Percentiles rank a stretch among this genome's conserved stretches.
Evolutionary conservation across 2,329 filamentous ascomycete species (phyloP).

Genomic region (Hypoxylon sp.): DNA sequence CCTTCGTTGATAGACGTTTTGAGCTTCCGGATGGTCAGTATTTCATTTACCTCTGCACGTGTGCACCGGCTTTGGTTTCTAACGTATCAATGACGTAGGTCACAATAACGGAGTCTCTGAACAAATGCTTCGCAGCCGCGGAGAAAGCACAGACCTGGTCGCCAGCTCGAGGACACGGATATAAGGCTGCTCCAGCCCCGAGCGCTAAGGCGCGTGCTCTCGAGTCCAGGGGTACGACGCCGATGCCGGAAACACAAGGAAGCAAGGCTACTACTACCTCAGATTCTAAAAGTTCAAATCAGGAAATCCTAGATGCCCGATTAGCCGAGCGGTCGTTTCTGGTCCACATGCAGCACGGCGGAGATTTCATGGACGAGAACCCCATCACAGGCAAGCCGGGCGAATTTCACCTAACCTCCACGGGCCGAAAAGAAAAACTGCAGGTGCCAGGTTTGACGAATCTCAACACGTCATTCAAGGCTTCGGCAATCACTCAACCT

Average conservation of each 20-base stretch:
- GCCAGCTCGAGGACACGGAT: slow-evolving; percentile 62
- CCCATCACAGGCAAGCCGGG: slow-evolving; percentile 72
- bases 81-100: slow-evolving; percentile 51
- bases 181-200: slow-evolving; percentile 51
- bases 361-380: slow-evolving; percentile 74
- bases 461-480: slow-evolving; percentile 42
- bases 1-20: slow-evolving; percentile 68
- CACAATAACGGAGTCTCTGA: slow-evolving; percentile 63
- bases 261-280: slow-evolving; percentile 38
- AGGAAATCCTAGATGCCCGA: slow-evolving; percentile 53
- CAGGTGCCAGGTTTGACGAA: slow-evolving; percentile 38
- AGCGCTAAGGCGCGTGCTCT: slow-evolving; percentile 44
- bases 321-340: slow-evolving; percentile 66
- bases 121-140: slow-evolving; percentile 60
- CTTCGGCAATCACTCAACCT: slow-evolving; percentile 33
- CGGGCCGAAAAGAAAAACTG: slow-evolving; percentile 60
- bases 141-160: slow-evolving; percentile 63
- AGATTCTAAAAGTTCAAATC: slow-evolving; percentile 48
- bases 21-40: slow-evolving; percentile 64
- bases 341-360: slow-evolving; percentile 66
- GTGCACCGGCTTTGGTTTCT: slow-evolving; percentile 9
- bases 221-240: slow-evolving; percentile 58
- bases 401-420: slow-evolving; percentile 70
- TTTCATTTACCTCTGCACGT: slow-evolving; percentile 3
- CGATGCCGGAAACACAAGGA: slow-evolving; percentile 50